Evolutionary conservation across 2,329 filamentous ascomycete species (phyloP), one percentile per base, ranked within the genome.

Genomic region (Epichloe baconii): DNA sequence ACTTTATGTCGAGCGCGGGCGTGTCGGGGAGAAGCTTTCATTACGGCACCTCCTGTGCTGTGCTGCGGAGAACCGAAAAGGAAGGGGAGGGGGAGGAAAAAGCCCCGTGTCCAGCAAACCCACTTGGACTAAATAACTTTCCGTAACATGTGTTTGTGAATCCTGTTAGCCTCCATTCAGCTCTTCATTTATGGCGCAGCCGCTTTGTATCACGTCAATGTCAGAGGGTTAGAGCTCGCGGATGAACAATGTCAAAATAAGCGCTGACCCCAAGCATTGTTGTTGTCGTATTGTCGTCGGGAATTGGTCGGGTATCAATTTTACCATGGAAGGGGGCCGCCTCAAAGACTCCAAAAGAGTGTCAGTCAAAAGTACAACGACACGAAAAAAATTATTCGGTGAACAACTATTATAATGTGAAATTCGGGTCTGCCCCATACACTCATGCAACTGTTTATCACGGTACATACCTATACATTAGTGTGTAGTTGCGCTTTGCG

Each of bases 261-360:
- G 35, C 19, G 17, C 48, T 23, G 11, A 12, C 21, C 46, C 21
- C 17, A 47, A 23, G 49, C 26, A 38, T 55, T 54, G 52, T 57
- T 57, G 52, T 42, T 51, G 36, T 3, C 11, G 26, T 43, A 43
- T 36, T 38, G 37, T 52, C 45, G 49, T 57, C 57, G 57, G 57
- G 17, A 56, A 54, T 57, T 57, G 31, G 50, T 57, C 57, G 57
- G 57, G 44, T 58, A 57, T 49, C 50, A 50, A 51, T 51, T 54
- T 55, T 2, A 4, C 31, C 23, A n/a, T 23, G 40, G 40, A 14
- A 15, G 40, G 19, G 15, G 19, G 17, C 15, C n/a, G 40, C n/a
- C 10, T 31, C 8, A 11, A 31, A 11, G 26, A 31, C 7, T 10
- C 26, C 4, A 31, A 26, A 26, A 10, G 26, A 31, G 26, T 10